Percentiles rank a stretch among this genome's conserved stretches.
phyloP scores from a whole-genome alignment of 2,329 filamentous ascomycete species.

The Graphilbum sp. region DNA sequence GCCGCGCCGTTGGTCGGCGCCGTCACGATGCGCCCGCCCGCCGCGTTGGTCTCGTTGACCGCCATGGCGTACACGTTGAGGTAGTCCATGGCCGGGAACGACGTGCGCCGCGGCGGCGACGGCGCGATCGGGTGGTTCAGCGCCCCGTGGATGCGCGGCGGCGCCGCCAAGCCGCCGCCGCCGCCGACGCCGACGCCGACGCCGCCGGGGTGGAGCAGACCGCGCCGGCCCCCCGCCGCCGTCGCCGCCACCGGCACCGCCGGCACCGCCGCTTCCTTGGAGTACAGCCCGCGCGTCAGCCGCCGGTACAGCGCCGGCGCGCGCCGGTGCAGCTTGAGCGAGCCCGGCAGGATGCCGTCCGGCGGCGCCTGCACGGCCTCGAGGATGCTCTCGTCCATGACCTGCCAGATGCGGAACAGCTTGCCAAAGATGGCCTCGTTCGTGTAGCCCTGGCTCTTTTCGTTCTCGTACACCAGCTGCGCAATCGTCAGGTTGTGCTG shows the following conservation, averaged over 20 bases:
- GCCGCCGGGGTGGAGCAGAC: too few species aligned
- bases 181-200: background rate
- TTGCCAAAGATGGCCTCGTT: constrained; percentile 32
- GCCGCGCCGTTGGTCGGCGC: constrained; percentile 34
- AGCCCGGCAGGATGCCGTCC: constrained; percentile 26
- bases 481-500: constrained; percentile 35
- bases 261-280: too few species aligned
- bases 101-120: constrained; percentile 26
- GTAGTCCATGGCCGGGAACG: constrained; percentile 33
- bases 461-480: constrained; percentile 34
- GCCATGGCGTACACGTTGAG: constrained; percentile 33
- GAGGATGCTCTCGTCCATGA: constrained; percentile 34
- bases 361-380: constrained; percentile 29
- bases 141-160: constrained; percentile 23
- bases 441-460: constrained; percentile 32
- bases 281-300: constrained; percentile 28
- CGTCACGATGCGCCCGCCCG: constrained; percentile 32
- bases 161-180: too few species aligned
- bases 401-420: constrained; percentile 30
- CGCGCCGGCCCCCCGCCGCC: background rate
- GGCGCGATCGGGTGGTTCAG: constrained; percentile 28
- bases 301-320: constrained; percentile 28
- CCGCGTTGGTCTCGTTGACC: constrained; percentile 36
- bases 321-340: constrained; percentile 28
- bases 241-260: too few species aligned